These are phyloP conservation scores for Pseudonectria foliicola DNA, from an alignment of 2,329 filamentous ascomycete genomes.

Conservation along the genomic window DNA sequence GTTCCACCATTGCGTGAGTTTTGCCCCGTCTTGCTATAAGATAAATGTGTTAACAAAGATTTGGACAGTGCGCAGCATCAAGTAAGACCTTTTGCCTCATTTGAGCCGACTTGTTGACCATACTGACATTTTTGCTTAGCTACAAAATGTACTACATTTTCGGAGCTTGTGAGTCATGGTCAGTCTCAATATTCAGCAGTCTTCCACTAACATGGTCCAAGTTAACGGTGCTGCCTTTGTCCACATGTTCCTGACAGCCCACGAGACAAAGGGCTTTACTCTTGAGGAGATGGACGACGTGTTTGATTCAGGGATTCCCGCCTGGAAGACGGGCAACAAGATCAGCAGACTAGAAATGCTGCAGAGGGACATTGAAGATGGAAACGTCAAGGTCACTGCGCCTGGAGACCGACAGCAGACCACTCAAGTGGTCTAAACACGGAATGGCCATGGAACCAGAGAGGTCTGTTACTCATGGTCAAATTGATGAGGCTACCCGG, in stretches of 20 bases:
- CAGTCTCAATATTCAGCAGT: background rate
- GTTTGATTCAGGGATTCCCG: slow-evolving; percentile 53
- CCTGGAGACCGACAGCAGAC: slow-evolving; percentile 1
- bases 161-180: slow-evolving; percentile 41
- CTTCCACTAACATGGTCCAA: slow-evolving; percentile 3
- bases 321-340: slow-evolving; percentile 46
- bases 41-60: slow-evolving; percentile 1
- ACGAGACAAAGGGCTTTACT: slow-evolving; percentile 65
- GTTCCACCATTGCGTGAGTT: slow-evolving; percentile 41
- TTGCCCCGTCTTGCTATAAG: background rate
- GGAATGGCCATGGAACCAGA: too few species aligned
- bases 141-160: slow-evolving; percentile 69
- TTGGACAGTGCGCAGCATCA: slow-evolving; percentile 38
- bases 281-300: slow-evolving; percentile 72
- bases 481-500: too few species aligned
- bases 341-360: slow-evolving; percentile 39
- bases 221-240: slow-evolving; percentile 60
- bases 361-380: slow-evolving; percentile 40
- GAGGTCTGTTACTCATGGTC: too few species aligned
- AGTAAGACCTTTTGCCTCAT: slow-evolving; percentile 19
- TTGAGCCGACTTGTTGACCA: background rate
- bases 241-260: slow-evolving; percentile 57
- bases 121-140: slow-evolving; percentile 10
- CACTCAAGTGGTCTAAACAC: background rate
- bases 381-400: slow-evolving; percentile 31